Conservation (phyloP, 768 basidiomycete species). For the Chiua virens region DNA sequence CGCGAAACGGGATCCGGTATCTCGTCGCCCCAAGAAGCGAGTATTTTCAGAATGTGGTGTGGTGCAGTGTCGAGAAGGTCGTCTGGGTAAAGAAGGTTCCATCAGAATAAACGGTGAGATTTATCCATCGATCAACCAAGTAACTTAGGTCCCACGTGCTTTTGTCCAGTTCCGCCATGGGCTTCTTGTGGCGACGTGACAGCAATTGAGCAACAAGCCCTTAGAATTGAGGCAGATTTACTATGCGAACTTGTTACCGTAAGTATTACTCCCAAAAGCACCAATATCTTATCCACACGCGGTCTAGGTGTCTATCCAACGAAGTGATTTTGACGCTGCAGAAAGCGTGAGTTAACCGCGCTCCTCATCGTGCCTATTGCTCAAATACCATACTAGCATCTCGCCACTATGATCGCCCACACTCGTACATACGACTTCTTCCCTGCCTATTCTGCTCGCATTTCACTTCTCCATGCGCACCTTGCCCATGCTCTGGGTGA, state of each 20-base stretch:
- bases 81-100: constrained; percentile 26
- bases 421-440: constrained; percentile 61
- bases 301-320: constrained; percentile 58
- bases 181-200: constrained; percentile 50
- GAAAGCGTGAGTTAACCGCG: constrained; percentile 43
- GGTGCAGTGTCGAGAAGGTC: constrained; percentile 44
- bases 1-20: constrained; percentile 71
- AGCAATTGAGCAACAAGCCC: constrained; percentile 47
- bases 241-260: constrained; percentile 70
- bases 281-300: background rate
- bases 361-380: background rate
- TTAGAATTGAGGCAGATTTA: constrained; percentile 69
- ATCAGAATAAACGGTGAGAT: constrained; percentile 14
- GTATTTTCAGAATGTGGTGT: constrained; percentile 69
- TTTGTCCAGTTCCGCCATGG: constrained; percentile 52
- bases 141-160: background rate
- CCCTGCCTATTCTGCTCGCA: constrained; percentile 53
- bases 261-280: constrained; percentile 14
- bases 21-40: constrained; percentile 70
- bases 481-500: constrained; percentile 67
- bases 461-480: constrained; percentile 69
- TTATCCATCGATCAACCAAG: background rate
- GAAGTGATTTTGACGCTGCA: constrained; percentile 67
- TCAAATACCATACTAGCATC: constrained; percentile 24
- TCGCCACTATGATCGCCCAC: constrained; percentile 57